Evolutionary conservation across 179 eudicot species (phyloP).

Genomic region (Gypsophila paniculata): DNA sequence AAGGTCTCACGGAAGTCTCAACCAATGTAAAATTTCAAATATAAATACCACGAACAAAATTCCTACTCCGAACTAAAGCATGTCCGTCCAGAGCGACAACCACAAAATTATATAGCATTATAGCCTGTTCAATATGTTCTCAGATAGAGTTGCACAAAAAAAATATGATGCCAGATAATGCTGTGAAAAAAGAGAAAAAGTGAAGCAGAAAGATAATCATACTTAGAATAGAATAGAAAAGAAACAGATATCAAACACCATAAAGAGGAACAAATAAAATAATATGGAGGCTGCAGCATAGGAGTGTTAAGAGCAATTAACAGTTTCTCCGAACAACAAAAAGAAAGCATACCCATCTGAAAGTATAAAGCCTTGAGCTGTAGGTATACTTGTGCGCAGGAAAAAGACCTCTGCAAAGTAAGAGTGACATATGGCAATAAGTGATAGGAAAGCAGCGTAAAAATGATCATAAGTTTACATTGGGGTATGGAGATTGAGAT

Average conservation of each 20-base stretch:
- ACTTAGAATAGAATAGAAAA: background rate
- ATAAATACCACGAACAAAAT: background rate
- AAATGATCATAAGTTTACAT: background rate
- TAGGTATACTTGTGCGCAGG: background rate
- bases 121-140: background rate
- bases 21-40: background rate
- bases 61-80: background rate
- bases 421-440: background rate
- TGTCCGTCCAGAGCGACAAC: background rate
- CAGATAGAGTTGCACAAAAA: background rate
- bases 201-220: background rate
- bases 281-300: no score
- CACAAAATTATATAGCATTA: background rate
- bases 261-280: background rate
- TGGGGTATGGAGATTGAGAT: background rate
- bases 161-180: background rate
- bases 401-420: background rate
- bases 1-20: background rate
- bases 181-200: background rate
- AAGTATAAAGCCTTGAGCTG: conserved; percentile 12
- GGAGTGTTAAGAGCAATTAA: background rate
- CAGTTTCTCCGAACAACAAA: background rate
- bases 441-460: background rate
- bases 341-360: conserved; percentile 9
- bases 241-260: background rate